These are phyloP conservation scores for Creolimax fragrantissima DNA, from an alignment of 78 protist species.

Conservation along the genomic window DNA sequence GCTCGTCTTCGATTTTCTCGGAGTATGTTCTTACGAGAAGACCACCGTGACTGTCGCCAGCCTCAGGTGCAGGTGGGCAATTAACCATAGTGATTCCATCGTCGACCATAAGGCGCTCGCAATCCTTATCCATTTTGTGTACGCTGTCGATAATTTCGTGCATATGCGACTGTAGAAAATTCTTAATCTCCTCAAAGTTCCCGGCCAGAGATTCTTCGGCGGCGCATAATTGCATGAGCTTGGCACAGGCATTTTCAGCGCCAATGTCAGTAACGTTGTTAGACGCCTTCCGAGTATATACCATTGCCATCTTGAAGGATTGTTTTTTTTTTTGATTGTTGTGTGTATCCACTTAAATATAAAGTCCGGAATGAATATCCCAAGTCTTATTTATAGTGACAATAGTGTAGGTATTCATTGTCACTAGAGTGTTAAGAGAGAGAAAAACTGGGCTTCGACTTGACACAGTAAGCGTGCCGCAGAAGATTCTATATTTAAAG, in stretches of 20 bases:
- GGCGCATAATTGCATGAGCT: background rate
- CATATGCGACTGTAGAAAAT: background rate
- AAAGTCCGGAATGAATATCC: too few species aligned
- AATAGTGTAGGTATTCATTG: too few species aligned
- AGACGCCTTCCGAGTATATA: background rate
- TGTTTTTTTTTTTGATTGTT: background rate
- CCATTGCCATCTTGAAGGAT: background rate
- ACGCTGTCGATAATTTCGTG: background rate
- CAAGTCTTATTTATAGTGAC: too few species aligned
- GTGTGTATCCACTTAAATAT: too few species aligned
- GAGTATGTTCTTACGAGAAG: background rate
- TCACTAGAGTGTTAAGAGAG: too few species aligned
- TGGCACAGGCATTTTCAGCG: background rate
- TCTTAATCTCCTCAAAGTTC: background rate
- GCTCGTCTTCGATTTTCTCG: background rate
- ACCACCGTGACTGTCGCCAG: background rate
- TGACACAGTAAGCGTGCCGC: too few species aligned
- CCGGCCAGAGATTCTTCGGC: background rate
- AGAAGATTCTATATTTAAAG: too few species aligned
- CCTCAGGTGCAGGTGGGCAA: conserved; percentile 16
- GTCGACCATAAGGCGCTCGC: conserved; percentile 3
- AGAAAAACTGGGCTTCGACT: too few species aligned
- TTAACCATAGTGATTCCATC: background rate
- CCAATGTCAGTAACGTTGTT: background rate
- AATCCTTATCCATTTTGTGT: background rate